These are phyloP conservation scores for Sporisorium exsertum DNA, from an alignment of 1,284 basidiomycete genomes.

Conservation along the genomic window DNA sequence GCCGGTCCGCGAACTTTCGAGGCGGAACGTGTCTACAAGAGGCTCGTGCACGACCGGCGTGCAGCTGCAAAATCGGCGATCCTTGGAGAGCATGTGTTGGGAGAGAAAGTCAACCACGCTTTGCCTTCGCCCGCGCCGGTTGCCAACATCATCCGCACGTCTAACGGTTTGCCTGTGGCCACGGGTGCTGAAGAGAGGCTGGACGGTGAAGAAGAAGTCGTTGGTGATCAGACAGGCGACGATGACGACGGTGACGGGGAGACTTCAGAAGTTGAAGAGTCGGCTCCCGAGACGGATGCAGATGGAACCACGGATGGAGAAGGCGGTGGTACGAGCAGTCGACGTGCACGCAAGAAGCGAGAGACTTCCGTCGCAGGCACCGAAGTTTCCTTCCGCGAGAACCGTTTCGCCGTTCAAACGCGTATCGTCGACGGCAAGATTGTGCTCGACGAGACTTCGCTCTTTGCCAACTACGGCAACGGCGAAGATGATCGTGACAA, in stretches of 20 bases:
- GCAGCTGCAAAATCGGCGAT: conserved; percentile 34
- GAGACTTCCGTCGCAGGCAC: conserved; percentile 38
- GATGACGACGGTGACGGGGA: conserved; percentile 13
- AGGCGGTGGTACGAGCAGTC: conserved; percentile 10
- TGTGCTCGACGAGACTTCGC: conserved; percentile 69
- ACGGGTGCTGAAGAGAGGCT: conserved; percentile 24
- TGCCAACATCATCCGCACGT: conserved; percentile 16
- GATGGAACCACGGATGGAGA: conserved; percentile 37
- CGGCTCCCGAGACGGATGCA: conserved; percentile 40
- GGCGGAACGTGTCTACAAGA: conserved; percentile 54
- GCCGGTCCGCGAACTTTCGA: conserved; percentile 64
- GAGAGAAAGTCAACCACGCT: conserved; percentile 27
- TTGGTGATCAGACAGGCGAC: conserved; percentile 28
- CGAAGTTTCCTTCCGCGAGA: conserved; percentile 60
- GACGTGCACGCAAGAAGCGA: conserved; percentile 23
- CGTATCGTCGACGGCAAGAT: conserved; percentile 70
- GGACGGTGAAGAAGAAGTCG: conserved; percentile 32
- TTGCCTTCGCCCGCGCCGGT: conserved; percentile 31
- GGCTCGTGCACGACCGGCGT: conserved; percentile 49
- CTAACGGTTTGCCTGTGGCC: conserved; percentile 32
- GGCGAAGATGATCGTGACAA: conserved; percentile 73
- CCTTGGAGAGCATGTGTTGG: conserved; percentile 39
- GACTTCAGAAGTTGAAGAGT: conserved; percentile 16
- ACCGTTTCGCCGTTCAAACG: conserved; percentile 66
- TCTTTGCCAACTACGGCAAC: conserved; percentile 66